These are phyloP conservation scores for Mortierella sp. DNA, from an alignment of 371 early-diverging fungal species.

Conservation along the genomic window DNA sequence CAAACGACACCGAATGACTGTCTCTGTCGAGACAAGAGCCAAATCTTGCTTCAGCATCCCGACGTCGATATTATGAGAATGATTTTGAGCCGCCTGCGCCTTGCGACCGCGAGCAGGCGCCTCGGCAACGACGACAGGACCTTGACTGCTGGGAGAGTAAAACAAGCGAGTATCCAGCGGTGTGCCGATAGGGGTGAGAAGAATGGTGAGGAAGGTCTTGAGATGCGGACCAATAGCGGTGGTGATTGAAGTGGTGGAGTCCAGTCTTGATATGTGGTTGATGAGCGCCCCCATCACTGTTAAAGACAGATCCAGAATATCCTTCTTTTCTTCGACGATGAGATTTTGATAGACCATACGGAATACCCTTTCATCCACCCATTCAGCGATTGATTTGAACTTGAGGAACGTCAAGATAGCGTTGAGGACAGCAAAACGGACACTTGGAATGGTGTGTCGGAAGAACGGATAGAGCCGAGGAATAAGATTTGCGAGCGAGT, in stretches of 20 bases:
- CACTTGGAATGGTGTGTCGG: slow-evolving; percentile 90
- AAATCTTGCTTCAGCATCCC: slow-evolving; percentile 94
- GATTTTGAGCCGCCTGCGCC: slow-evolving; percentile 26
- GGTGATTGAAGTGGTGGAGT: slow-evolving; percentile 17
- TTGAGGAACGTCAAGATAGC: slow-evolving; percentile 84
- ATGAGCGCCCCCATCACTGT: slow-evolving; percentile 78
- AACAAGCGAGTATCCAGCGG: slow-evolving; percentile 78
- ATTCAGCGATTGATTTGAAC: slow-evolving; percentile 69
- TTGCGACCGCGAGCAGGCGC: slow-evolving; percentile 29
- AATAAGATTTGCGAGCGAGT: slow-evolving; percentile 73
- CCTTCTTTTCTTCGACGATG: slow-evolving; percentile 84
- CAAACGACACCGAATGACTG: slow-evolving; percentile 85
- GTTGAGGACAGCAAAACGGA: slow-evolving; percentile 87
- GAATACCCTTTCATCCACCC: slow-evolving; percentile 83
- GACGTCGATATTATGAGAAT: slow-evolving; percentile 81
- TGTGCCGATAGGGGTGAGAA: slow-evolving; percentile 83
- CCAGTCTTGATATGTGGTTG: slow-evolving; percentile 25
- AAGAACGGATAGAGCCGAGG: slow-evolving; percentile 94
- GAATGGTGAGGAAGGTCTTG: slow-evolving; percentile 56
- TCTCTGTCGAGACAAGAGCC: slow-evolving; percentile 78
- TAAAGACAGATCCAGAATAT: slow-evolving; percentile 73
- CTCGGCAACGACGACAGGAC: slow-evolving; percentile 5
- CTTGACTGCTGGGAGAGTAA: slow-evolving; percentile 66
- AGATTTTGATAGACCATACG: slow-evolving; percentile 91
- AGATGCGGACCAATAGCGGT: slow-evolving; percentile 31